Base-by-base conservation (phyloP, 805 yeast genomes). In the Metschnikowia koreensis region DNA sequence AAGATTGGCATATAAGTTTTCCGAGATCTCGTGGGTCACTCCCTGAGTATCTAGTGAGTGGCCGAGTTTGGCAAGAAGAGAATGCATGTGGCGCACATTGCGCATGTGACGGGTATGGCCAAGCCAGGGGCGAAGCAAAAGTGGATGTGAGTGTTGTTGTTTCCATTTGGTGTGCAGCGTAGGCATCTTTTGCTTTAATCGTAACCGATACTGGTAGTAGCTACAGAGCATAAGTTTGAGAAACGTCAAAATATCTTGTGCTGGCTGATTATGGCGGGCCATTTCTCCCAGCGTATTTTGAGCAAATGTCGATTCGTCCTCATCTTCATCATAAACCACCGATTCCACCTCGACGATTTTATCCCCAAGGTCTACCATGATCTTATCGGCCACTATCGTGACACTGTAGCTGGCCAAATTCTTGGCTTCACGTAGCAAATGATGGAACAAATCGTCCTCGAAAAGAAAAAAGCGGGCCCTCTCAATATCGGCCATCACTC, bases 401-500 rank as follows among this genome's bases (percentile, higher is more conserved):
- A 89, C 93, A 49, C 87, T 85, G 57, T 84, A 82, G 16, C 90
- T 81, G 9, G 85, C 78, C 52, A 93, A 71, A 6, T 76, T 65
- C 31, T 85, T 78, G 1, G 96, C 89, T 67, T 93, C 99, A 56
- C 84, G 81, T 26, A 84, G 76, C 50, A 93, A 68, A 59, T 86
- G 91, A 66, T 81, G 82, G 71, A 89, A 89, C 49, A 93, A 74
- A 66, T 93, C 98, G 62, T 89, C 94, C 63, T 93, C 98, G 70
- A 93, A 93, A 7, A 92, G 74, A 53, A 82, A 81, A 56, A 80
- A 84, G 44, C 97, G 77, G 0, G 96, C 91, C 46, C 71, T 80
- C 37, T 80, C 76, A 28, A 93, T 84, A 26, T 78, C 79, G 45
- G 77, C 76, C 17, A 84, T 77, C 11, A 77, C 69, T 37, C 22